These are phyloP conservation scores for Euclidium syriacum DNA, from an alignment of 345 rosid species.

Conservation along the genomic window DNA sequence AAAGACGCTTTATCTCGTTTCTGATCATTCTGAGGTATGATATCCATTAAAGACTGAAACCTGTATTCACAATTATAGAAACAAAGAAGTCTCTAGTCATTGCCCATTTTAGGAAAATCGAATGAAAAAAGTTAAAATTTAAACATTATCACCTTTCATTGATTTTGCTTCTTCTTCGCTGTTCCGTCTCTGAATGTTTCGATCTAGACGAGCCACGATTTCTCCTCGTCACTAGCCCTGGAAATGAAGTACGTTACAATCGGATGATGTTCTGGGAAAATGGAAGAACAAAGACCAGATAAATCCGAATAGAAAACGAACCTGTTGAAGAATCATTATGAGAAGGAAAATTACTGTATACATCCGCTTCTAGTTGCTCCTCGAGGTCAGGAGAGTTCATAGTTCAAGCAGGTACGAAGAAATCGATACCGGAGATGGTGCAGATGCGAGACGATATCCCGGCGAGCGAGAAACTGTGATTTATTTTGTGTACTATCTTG, in stretches of 20 bases:
- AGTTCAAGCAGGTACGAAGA: background rate
- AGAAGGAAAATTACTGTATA: constrained; percentile 35
- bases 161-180: constrained; percentile 80
- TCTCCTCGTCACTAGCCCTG: constrained; percentile 37
- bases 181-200: constrained; percentile 90
- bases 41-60: constrained; percentile 73
- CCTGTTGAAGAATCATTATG: constrained; percentile 42
- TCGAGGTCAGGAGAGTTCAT: constrained; percentile 48
- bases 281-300: background rate
- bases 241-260: background rate
- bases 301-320: background rate
- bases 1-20: constrained; percentile 87
- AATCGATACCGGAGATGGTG: background rate
- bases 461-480: background rate
- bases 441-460: background rate
- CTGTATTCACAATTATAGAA: constrained; percentile 34
- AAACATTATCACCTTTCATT: constrained; percentile 52
- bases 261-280: background rate
- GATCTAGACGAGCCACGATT: constrained; percentile 42
- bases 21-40: constrained; percentile 77
- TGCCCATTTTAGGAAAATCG: background rate
- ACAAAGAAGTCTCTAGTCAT: background rate
- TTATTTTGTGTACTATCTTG: background rate
- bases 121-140: background rate
- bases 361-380: constrained; percentile 51